A percentile compares a stretch with the other conserved stretches of the same genome.
Evolutionary conservation across 139 green algal species (phyloP).

Genomic region (Trebouxia sp.): DNA sequence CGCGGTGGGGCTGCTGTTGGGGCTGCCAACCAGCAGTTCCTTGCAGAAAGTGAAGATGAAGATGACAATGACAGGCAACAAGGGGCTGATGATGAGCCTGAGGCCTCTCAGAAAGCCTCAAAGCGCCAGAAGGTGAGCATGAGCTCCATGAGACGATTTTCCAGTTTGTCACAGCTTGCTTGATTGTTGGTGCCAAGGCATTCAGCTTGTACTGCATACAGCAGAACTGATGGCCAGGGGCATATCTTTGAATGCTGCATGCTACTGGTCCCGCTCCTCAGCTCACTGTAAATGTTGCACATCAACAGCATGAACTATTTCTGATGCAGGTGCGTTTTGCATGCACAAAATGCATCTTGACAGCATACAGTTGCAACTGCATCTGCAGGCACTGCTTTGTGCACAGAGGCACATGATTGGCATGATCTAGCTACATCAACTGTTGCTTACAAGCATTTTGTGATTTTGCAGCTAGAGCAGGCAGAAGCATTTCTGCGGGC

Average conservation of each 20-base stretch:
- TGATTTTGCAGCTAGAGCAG: conserved; percentile 37
- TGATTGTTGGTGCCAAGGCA: too few relatives aligned
- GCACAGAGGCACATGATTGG: conserved; percentile 20
- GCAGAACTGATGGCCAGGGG: too few relatives aligned
- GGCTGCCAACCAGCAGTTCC: conserved; percentile 48
- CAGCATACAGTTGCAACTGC: too few relatives aligned
- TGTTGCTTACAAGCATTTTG: neutral
- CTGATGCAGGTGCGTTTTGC: too few relatives aligned
- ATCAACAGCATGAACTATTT: too few relatives aligned
- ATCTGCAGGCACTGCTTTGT: too few relatives aligned
- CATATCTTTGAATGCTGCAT: too few relatives aligned
- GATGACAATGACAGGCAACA: neutral
- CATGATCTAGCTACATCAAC: conserved; percentile 34
- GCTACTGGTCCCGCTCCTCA: too few relatives aligned
- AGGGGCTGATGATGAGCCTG: neutral
- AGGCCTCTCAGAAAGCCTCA: neutral
- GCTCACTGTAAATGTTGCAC: too few relatives aligned
- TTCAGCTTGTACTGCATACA: too few relatives aligned
- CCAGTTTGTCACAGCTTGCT: neutral
- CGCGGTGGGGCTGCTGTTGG: conserved; percentile 42
- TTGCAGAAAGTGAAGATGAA: conserved; percentile 14
- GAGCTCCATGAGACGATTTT: neutral
- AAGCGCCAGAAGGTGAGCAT: conserved; percentile 13
- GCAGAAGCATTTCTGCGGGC: conserved; percentile 47
- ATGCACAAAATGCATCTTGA: too few relatives aligned